Evolutionary conservation across 1,284 basidiomycete genomes (phyloP).

Genomic region (Quambalaria eucalypti): DNA sequence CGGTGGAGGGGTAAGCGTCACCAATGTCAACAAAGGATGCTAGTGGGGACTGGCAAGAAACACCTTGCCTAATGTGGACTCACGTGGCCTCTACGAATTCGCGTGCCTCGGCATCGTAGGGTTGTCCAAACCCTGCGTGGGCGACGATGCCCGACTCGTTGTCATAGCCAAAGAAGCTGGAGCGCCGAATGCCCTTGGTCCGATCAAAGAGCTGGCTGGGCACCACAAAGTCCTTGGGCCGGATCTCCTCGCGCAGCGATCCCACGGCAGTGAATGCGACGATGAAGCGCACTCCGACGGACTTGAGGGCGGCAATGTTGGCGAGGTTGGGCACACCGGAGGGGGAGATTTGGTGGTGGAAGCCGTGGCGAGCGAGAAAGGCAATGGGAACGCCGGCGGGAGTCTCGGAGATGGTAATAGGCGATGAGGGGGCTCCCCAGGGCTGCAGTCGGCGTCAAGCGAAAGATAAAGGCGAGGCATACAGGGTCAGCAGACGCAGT

Average conservation of each 20-base stretch:
- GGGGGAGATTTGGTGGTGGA: slow-evolving; percentile 56
- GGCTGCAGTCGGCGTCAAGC: slow-evolving; percentile 55
- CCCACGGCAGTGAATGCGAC: slow-evolving; percentile 94
- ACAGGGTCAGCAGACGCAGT: neutral
- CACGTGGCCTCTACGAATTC: slow-evolving; percentile 28
- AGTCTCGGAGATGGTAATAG: slow-evolving; percentile 75
- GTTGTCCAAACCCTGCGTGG: slow-evolving; percentile 85
- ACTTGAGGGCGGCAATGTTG: slow-evolving; percentile 91
- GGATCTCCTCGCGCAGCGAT: slow-evolving; percentile 84
- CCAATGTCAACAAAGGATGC: neutral
- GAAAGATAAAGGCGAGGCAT: neutral
- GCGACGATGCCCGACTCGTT: slow-evolving; percentile 63
- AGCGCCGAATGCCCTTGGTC: slow-evolving; percentile 78
- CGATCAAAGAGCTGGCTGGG: slow-evolving; percentile 92
- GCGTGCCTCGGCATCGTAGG: slow-evolving; percentile 35
- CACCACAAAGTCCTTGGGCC: slow-evolving; percentile 66
- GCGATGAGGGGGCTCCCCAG: slow-evolving; percentile 86
- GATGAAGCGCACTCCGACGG: slow-evolving; percentile 76
- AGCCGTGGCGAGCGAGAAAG: slow-evolving; percentile 84
- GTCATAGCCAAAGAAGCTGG: slow-evolving; percentile 73
- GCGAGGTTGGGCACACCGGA: slow-evolving; percentile 60
- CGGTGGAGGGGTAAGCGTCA: neutral
- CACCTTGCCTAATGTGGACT: no score
- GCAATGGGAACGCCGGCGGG: slow-evolving; percentile 69
- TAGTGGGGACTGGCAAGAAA: no score